Conservation (phyloP, 805 yeast genomes). For the Candida palmyrensis region DNA sequence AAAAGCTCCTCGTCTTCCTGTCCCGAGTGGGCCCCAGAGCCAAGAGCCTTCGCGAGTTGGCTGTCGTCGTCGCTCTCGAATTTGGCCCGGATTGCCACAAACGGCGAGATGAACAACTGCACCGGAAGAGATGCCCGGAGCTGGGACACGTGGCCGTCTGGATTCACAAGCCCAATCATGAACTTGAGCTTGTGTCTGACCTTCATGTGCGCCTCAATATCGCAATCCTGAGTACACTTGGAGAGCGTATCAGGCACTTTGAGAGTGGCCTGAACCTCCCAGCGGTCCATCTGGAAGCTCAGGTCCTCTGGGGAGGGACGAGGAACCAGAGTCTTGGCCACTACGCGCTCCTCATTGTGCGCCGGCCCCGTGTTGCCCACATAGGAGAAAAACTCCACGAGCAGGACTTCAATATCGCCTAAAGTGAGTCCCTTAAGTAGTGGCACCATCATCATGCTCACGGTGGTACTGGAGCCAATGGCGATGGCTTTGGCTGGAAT, state of each 20-base stretch:
- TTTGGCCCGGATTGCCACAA: constrained; percentile 62
- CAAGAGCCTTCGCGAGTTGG: background rate
- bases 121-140: constrained; percentile 87
- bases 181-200: constrained; percentile 88
- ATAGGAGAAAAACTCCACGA: constrained; percentile 64
- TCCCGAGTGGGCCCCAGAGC: background rate
- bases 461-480: constrained; percentile 73
- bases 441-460: constrained; percentile 71
- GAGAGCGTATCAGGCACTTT: constrained; percentile 69
- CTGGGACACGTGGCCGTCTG: constrained; percentile 92
- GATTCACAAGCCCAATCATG: constrained; percentile 70
- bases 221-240: constrained; percentile 84
- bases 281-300: constrained; percentile 45
- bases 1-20: constrained; percentile 24
- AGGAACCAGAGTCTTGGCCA: constrained; percentile 43
- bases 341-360: constrained; percentile 57
- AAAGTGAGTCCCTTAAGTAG: constrained; percentile 72
- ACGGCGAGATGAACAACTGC: constrained; percentile 70
- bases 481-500: constrained; percentile 88
- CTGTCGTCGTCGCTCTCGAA: constrained; percentile 10
- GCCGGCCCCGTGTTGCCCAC: constrained; percentile 55
- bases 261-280: constrained; percentile 66
- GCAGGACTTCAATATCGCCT: constrained; percentile 64
- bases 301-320: constrained; percentile 41
- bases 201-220: constrained; percentile 60